Percentiles rank a stretch among this genome's conserved stretches.
These are phyloP conservation scores for Moesziomyces antarcticus DNA, from an alignment of 1,284 basidiomycete genomes.

Conservation along the genomic window DNA sequence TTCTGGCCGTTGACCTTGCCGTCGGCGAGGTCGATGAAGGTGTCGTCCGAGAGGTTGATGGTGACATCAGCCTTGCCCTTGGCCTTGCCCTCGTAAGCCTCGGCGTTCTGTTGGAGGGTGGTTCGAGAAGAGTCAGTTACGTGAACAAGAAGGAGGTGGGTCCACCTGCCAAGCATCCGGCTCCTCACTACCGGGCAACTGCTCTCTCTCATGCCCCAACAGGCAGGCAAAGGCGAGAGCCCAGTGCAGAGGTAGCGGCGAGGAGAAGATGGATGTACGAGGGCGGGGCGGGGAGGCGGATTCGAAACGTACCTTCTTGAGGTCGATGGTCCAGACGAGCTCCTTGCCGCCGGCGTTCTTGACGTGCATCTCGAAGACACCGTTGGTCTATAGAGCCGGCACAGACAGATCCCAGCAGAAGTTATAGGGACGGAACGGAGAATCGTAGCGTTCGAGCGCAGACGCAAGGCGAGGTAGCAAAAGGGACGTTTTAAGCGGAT, in stretches of 20 bases:
- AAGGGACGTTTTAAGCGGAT: not conserved
- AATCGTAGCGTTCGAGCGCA: not conserved
- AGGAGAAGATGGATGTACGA: not conserved
- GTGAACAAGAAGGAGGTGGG: not conserved
- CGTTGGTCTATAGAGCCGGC: slow-evolving; percentile 77
- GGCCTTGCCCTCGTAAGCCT: slow-evolving; percentile 67
- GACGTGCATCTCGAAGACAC: slow-evolving; percentile 88
- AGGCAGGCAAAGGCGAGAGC: not conserved
- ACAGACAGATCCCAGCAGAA: not conserved
- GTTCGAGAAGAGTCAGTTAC: slow-evolving; percentile 1
- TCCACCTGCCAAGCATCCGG: no score
- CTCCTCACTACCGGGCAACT: no score
- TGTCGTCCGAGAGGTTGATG: slow-evolving; percentile 66
- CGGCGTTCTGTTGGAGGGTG: slow-evolving; percentile 43
- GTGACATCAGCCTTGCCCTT: slow-evolving; percentile 68
- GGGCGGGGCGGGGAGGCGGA: no score
- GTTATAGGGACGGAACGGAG: not conserved
- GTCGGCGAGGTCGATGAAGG: slow-evolving; percentile 66
- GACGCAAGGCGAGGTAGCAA: not conserved
- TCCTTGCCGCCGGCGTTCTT: slow-evolving; percentile 81
- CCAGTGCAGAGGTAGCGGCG: no score
- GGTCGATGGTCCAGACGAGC: slow-evolving; percentile 82
- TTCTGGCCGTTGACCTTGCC: slow-evolving; percentile 68
- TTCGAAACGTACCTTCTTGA: slow-evolving; percentile 77
- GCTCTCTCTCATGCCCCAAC: no score